Base-by-base conservation (phyloP, 2,329 filamentous ascomycete species). In the Pezicula rhizophila region DNA sequence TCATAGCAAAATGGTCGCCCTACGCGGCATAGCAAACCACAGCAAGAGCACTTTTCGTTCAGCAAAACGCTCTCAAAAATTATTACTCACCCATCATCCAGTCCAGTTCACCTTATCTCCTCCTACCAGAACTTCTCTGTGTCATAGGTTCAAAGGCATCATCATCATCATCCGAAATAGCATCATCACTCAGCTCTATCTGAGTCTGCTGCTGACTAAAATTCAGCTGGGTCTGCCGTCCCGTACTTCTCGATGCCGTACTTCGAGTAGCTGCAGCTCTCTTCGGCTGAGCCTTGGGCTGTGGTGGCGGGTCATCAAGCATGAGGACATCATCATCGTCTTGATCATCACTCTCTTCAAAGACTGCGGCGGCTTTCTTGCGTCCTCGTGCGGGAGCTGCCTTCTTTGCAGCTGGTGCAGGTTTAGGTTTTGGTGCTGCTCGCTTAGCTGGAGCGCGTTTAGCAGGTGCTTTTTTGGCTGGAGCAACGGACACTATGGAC, bases 171-270 rank as follows among this genome's bases (percentile, higher is more conserved):
- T 81, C 78, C 0, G 76, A 79, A 40, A 85, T 82, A 63, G 83
- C 80, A 60, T 85, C 81, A 50, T 83, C 80, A 52, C 80, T 84
- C 47, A 84, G 76, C 59, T 83, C 79, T n/a, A 73, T 45, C n/a
- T 55, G 48, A 33, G 57, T 57, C 37, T 58, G 62, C 7, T 66
- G 63, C 3, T 52, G 65, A 62, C 55, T 76, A 69, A 80, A 79
- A 51, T 67, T 76, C 20, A 79, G 62, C 38, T 65, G 77, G 1
- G 75, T 74, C 62, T 79, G 77, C 45, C 66, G 66, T 39, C 61
- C 56, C 15, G 20, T 26, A 11, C 20, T 31, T 50, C 65, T 69
- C 14, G 68, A 54, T 10, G 53, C 50, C 11, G 28, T 31, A 31
- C 28, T 31, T 10, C 43, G 33, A 15, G 54, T 48, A 2, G 60